phyloP scores from a whole-genome alignment of 305 asterid species.

The Fraxinus sp. region DNA sequence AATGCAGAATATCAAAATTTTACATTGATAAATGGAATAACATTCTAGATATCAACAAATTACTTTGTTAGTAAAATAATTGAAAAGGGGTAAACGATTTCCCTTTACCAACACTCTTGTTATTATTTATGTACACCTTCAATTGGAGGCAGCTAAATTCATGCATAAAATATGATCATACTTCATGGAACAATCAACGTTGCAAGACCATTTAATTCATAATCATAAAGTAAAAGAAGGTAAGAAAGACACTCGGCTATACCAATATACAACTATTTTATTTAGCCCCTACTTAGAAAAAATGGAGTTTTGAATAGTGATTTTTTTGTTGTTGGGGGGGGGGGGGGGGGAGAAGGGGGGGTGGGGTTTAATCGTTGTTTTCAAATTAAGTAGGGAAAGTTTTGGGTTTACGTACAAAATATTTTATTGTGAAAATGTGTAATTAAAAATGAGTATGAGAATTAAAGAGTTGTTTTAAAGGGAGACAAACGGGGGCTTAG shows the following conservation, averaged over 20 bases:
- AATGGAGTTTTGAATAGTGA: no score
- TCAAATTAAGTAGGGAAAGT: no score
- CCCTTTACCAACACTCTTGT: neutral
- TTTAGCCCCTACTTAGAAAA: neutral
- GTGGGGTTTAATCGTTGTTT: no score
- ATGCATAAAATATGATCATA: neutral
- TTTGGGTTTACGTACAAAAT: no score
- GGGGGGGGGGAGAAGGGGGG: no score
- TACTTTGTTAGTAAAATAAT: neutral
- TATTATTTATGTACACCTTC: neutral
- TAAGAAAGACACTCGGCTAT: neutral
- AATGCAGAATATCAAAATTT: conserved; percentile 4
- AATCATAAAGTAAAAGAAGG: neutral
- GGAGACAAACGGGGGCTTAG: neutral
- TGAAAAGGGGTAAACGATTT: neutral
- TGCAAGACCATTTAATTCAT: neutral
- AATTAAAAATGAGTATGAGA: neutral
- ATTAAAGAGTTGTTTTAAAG: no score
- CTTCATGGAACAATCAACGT: neutral
- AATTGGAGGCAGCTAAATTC: conserved; percentile 3
- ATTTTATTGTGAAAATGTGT: neutral
- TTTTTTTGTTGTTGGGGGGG: no score
- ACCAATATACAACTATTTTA: conserved; percentile 5
- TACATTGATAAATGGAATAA: conserved; percentile 3
- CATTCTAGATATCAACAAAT: conserved; percentile 2